These are phyloP conservation scores for Tausonia pullulans DNA, from an alignment of 1,284 basidiomycete species.

Conservation along the genomic window DNA sequence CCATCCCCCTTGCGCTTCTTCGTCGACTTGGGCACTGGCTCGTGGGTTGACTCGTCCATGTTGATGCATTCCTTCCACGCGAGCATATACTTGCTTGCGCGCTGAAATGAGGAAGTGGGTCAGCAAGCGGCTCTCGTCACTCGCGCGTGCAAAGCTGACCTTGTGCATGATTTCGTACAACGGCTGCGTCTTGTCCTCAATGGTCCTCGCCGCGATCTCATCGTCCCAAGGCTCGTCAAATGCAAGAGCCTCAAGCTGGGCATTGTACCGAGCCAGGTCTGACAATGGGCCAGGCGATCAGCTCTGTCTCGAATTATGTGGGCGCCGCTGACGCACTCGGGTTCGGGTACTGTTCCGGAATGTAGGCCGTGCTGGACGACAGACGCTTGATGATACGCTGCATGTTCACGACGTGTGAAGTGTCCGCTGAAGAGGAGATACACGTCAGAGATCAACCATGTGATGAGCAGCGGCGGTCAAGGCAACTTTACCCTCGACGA, in stretches of 20 bases:
- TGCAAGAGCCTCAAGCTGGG: slow-evolving; percentile 77
- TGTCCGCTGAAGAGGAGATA: slow-evolving; percentile 43
- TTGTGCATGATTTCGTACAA: slow-evolving; percentile 68
- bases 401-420: slow-evolving; percentile 57
- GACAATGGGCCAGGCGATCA: neutral
- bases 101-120: slow-evolving; percentile 36
- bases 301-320: slow-evolving; percentile 15
- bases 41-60: slow-evolving; percentile 51
- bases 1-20: slow-evolving; percentile 24
- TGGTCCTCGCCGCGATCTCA: slow-evolving; percentile 59
- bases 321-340: slow-evolving; percentile 47
- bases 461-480: neutral
- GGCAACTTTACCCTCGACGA: slow-evolving; percentile 7
- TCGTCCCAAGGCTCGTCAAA: slow-evolving; percentile 51
- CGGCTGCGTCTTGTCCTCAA: slow-evolving; percentile 70
- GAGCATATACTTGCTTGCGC: slow-evolving; percentile 59
- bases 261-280: slow-evolving; percentile 70
- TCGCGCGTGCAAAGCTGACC: slow-evolving; percentile 35
- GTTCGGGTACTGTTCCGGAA: slow-evolving; percentile 83
- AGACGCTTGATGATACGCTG: slow-evolving; percentile 66
- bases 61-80: slow-evolving; percentile 60
- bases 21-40: slow-evolving; percentile 38
- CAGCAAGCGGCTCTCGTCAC: neutral
- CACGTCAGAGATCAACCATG: neutral
- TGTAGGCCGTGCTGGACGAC: slow-evolving; percentile 63